A percentile compares a stretch with the other conserved stretches of the same genome.
Conservation (phyloP, 306 rosid genomes). For the Vicia sativa region DNA sequence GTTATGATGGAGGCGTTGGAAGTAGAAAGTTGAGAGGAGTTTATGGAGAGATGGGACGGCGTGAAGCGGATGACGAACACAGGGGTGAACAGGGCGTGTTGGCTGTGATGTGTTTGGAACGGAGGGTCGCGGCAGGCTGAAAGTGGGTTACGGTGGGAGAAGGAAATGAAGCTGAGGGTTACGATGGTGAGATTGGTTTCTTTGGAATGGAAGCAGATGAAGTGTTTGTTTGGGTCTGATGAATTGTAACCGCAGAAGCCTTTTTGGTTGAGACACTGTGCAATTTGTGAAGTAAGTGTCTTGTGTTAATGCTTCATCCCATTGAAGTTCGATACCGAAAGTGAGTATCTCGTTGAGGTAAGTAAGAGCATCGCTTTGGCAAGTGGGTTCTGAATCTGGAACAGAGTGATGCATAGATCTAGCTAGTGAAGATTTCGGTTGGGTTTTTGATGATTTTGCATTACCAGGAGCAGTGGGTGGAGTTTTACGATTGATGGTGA, state of each 20-base stretch:
- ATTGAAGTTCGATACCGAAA: constrained; percentile 60
- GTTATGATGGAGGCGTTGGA: no score
- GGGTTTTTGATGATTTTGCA: constrained; percentile 76
- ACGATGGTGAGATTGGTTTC: constrained; percentile 48
- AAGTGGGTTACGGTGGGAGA: no score
- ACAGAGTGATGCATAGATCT: constrained; percentile 49
- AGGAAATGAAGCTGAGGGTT: no score
- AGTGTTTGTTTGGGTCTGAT: constrained; percentile 53
- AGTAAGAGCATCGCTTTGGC: constrained; percentile 64
- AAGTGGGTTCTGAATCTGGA: constrained; percentile 45
- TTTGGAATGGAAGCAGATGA: constrained; percentile 56
- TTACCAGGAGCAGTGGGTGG: constrained; percentile 71
- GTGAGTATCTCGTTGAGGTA: constrained; percentile 52
- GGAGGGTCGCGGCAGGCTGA: no score
- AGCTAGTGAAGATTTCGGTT: constrained; percentile 46
- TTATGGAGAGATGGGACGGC: no score
- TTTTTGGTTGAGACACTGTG: constrained; percentile 44
- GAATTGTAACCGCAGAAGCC: constrained; percentile 82
- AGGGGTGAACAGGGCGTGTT: no score
- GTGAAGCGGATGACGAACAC: no score
- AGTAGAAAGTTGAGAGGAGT: no score
- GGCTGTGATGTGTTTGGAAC: no score
- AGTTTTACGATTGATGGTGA: no score
- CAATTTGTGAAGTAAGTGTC: constrained; percentile 69
- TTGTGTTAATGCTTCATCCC: constrained; percentile 59